Percentiles rank a stretch among this genome's conserved stretches.
These are phyloP conservation scores for Gossypium bickii DNA, from an alignment of 345 rosid genomes.

Conservation along the genomic window DNA sequence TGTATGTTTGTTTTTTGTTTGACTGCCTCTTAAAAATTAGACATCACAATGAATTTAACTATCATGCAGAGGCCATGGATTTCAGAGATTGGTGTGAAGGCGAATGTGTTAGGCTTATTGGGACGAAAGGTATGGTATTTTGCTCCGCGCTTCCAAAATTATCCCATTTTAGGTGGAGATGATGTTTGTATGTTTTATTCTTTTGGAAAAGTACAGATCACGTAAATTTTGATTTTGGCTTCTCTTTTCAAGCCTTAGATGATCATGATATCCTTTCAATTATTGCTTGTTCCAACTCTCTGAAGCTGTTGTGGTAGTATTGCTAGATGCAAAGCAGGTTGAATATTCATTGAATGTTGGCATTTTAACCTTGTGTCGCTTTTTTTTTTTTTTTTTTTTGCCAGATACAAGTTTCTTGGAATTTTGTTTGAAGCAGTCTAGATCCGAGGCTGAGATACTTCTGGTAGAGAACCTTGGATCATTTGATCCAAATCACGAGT, in stretches of 20 bases:
- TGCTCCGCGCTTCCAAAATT: not conserved
- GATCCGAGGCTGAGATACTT: constrained; percentile 85
- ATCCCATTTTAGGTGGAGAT: not conserved
- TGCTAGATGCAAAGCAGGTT: not conserved
- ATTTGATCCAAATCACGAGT: constrained; percentile 63
- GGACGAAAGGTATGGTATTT: constrained; percentile 63
- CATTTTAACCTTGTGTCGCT: not conserved
- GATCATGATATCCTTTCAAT: not conserved
- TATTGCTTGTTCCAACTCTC: too few relatives aligned
- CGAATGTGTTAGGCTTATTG: constrained; percentile 83
- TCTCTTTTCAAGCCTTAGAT: not conserved
- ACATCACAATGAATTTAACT: constrained; percentile 15
- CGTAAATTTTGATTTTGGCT: not conserved
- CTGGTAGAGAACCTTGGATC: constrained; percentile 72
- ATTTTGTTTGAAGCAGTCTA: constrained; percentile 82
- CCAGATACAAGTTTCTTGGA: constrained; percentile 89
- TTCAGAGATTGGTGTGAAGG: constrained; percentile 93
- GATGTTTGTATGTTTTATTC: not conserved
- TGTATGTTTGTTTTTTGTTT: not conserved
- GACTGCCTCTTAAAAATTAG: not conserved
- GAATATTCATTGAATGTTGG: not conserved
- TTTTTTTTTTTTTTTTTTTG: not conserved
- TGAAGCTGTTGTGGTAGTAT: not conserved
- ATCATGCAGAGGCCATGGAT: constrained; percentile 77
- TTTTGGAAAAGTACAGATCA: not conserved